Evolutionary conservation across 2,329 filamentous ascomycete species (phyloP), one percentile per base, ranked within the genome.

Genomic region (Alternaria solani): DNA sequence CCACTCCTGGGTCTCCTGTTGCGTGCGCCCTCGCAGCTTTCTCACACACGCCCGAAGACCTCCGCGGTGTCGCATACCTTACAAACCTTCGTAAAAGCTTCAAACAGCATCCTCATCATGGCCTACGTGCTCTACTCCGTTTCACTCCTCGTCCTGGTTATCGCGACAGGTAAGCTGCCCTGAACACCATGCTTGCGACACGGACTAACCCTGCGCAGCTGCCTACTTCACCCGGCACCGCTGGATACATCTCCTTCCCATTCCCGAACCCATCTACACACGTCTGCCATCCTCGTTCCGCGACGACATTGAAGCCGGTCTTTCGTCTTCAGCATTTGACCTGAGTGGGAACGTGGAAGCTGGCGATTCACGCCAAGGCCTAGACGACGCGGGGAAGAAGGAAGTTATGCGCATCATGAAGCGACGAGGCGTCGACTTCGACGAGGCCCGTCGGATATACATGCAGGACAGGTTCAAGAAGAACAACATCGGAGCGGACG

Each of bases 351-450:
- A 99, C 75, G 83, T 99, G 34, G 89, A 89, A 59, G 87, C 86
- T 12, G 91, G 91, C 51, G 95, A 99, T 77, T 84, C 85, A 30
- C 87, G 95, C 67, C 87, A 88, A 0, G 95, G 95, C 0, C 84
- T 99, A 18, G 94, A 98, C 75, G 88, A 91, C 66, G 83, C 82
- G 48, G 91, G 87, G 57, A 98, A 98, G 83, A 81, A 85, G 39
- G 92, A 96, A 78, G 89, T 99, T 42, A 86, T 93, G 72, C 87
- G 86, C 70, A 94, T 99, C 69, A 99, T 99, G 95, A 94, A 93
- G 86, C 89, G 86, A 76, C 86, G 89, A 65, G 86, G 89, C 59
- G 87, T 98, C 65, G 87, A 85, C 62, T 99, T 99, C 76, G 94
- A 99, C 80, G 93, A 97, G 81, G 95, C 94, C 39, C 86, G 95